A percentile compares a stretch with the other conserved stretches of the same genome.
Conservation (phyloP, 495 filamentous ascomycete genomes). For the Annulohypoxylon stygium region DNA sequence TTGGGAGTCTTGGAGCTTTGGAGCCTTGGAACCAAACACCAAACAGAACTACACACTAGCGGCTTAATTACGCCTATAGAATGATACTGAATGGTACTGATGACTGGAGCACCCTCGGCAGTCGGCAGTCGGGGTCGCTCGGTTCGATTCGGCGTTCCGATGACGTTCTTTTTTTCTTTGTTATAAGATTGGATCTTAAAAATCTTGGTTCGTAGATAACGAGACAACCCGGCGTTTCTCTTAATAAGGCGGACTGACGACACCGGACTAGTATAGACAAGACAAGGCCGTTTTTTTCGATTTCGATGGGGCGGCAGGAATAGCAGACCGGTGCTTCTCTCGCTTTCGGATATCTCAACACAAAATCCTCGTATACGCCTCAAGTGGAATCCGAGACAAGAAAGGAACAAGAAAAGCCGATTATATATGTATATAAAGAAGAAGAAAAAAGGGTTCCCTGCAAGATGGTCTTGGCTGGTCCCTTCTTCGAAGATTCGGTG, state of each 20-base stretch:
- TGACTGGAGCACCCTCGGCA: constrained; percentile 31
- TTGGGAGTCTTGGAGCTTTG: neutral
- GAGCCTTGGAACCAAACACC: neutral
- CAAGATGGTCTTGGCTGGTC: constrained; percentile 42
- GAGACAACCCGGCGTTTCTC: constrained; percentile 7
- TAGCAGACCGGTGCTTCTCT: constrained; percentile 29
- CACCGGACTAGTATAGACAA: constrained; percentile 26
- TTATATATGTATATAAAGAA: constrained; percentile 1
- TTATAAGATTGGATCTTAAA: constrained; percentile 9
- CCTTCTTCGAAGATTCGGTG: constrained; percentile 49
- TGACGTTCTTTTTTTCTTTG: constrained; percentile 23
- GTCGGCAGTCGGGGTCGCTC: constrained; percentile 46
- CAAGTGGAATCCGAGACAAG: constrained; percentile 13
- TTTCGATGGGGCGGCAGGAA: constrained; percentile 30
- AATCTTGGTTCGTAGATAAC: constrained; percentile 4
- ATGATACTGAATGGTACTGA: constrained; percentile 4
- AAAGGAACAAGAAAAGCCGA: constrained; percentile 25
- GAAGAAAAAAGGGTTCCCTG: constrained; percentile 13
- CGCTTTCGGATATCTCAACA: constrained; percentile 34
- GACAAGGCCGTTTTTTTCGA: neutral
- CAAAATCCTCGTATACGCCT: constrained; percentile 19
- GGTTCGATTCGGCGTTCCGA: constrained; percentile 46
- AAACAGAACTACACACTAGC: constrained; percentile 18
- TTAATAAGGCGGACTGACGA: constrained; percentile 1
- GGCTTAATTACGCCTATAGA: constrained; percentile 24